Evolutionary conservation across 208 protist species (phyloP), one percentile per base, ranked within the genome.

Genomic region (Crithidia bombi): DNA sequence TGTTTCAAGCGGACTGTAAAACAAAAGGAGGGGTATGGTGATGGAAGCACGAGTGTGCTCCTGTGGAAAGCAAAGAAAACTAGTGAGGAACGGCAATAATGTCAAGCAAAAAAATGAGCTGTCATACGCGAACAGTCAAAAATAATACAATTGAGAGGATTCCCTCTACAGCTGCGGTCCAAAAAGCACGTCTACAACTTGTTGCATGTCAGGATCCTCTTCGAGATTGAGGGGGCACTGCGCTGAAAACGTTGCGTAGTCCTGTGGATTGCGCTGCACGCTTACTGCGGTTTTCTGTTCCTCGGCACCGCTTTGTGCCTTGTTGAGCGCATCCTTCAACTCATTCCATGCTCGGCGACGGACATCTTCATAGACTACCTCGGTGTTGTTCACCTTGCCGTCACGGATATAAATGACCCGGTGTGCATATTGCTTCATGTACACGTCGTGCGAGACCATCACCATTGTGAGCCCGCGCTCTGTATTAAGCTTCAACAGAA

Each of bases 391-490:
- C 26, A 98, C 81, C 55, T 96, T 97, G 17, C 98, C 98, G 79
- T 99, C 98, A 33, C 96, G 79, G 73, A 99, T 91, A 75, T 97
- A 98, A 25, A 99, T 73, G 12, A 97, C 87, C 21, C 97, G 79
- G 44, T 98, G 76, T 0, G 96, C 92, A 74, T 96, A 98, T 69
- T 90, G 86, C 64, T 98, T 98, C 72, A 98, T 90, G 65, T 94
- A 89, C n/a, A 97, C 86, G 72, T 99, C 98, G 72, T 99, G 98
- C 10, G 98, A 98, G 3, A 99, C 98, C 98, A 99, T 99, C n/a
- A 99, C 85, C 80, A 98, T 87, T 19, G 98, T 98, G 25, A 99
- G 89, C 36, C 86, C 89, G 15, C 75, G 70, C 25, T 92, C 72
- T 26, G 81, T 56, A 59, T 99, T 98, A n/a, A 99, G 85, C 41